Percentiles rank a stretch among this genome's conserved stretches.
These are phyloP conservation scores for Globisporangium uncinulatum DNA, from an alignment of 352 stramenopile genomes.

Conservation along the genomic window DNA sequence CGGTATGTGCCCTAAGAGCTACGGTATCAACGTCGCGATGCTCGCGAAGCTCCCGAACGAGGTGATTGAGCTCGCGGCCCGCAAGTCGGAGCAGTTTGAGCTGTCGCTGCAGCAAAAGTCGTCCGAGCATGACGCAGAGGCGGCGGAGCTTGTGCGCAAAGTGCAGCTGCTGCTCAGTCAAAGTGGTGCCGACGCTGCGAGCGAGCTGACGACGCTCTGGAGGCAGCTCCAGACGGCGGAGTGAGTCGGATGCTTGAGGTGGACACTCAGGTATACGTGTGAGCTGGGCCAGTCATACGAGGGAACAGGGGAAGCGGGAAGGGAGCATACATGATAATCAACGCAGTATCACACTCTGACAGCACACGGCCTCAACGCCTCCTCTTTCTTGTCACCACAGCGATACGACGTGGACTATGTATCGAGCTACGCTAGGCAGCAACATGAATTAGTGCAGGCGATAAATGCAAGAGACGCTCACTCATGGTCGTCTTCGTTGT, in stretches of 20 bases:
- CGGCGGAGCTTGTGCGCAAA: constrained; percentile 14
- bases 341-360: too few species aligned
- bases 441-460: too few species aligned
- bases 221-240: constrained; percentile 3
- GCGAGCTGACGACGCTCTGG: constrained; percentile 20
- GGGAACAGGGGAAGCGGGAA: not conserved
- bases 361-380: too few species aligned
- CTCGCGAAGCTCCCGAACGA: constrained; percentile 95
- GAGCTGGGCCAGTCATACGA: too few species aligned
- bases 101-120: constrained; percentile 46
- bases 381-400: too few species aligned
- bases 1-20: constrained; percentile 97
- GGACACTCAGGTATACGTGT: not conserved
- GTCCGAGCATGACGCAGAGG: constrained; percentile 26
- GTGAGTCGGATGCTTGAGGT: not conserved
- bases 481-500: too few species aligned
- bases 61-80: constrained; percentile 90
- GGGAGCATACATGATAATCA: not conserved
- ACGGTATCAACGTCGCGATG: constrained; percentile 99
- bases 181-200: constrained; percentile 7
- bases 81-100: constrained; percentile 90
- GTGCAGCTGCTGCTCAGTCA: constrained; percentile 17
- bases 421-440: too few species aligned
- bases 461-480: too few species aligned
- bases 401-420: too few species aligned